A percentile compares a stretch with the other conserved stretches of the same genome.
phyloP scores from a whole-genome alignment of 2,329 filamentous ascomycete species.

The Camillea tinctor region DNA sequence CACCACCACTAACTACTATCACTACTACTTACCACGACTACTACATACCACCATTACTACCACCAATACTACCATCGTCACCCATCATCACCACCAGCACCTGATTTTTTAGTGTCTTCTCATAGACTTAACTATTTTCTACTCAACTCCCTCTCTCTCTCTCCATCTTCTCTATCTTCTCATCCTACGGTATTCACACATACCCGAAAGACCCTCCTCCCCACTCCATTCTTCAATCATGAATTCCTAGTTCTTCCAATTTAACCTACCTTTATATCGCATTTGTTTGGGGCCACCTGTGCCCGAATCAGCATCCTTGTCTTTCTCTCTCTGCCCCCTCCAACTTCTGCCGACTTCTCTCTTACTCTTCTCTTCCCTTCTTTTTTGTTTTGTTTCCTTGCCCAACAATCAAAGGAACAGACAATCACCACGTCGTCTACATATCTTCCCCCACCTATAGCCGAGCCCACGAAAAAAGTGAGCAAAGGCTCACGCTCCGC shows the following conservation, averaged over 20 bases:
- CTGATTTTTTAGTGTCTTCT: neutral
- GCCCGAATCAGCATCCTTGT: constrained; percentile 20
- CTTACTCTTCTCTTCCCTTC: no score
- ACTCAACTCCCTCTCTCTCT: neutral
- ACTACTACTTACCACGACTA: neutral
- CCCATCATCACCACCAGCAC: neutral
- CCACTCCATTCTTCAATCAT: constrained; percentile 18
- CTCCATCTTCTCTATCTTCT: no score
- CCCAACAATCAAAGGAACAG: constrained; percentile 16
- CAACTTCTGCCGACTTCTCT: constrained; percentile 15
- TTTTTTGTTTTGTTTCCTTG: constrained; percentile 8
- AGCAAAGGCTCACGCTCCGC: constrained; percentile 13
- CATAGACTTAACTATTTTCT: neutral
- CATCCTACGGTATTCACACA: constrained; percentile 1
- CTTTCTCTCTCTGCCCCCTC: constrained; percentile 13
- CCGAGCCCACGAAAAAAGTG: constrained; percentile 13
- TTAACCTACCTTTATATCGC: constrained; percentile 18
- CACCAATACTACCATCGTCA: neutral
- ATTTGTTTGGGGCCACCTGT: constrained; percentile 18
- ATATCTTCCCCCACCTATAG: constrained; percentile 13
- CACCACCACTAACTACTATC: no score
- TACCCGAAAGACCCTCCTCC: neutral
- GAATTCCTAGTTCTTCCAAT: constrained; percentile 24
- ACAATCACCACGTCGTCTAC: constrained; percentile 18
- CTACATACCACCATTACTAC: neutral